phyloP scores from a whole-genome alignment of 2,329 filamentous ascomycete genomes.

The Corynespora cassiicola region DNA sequence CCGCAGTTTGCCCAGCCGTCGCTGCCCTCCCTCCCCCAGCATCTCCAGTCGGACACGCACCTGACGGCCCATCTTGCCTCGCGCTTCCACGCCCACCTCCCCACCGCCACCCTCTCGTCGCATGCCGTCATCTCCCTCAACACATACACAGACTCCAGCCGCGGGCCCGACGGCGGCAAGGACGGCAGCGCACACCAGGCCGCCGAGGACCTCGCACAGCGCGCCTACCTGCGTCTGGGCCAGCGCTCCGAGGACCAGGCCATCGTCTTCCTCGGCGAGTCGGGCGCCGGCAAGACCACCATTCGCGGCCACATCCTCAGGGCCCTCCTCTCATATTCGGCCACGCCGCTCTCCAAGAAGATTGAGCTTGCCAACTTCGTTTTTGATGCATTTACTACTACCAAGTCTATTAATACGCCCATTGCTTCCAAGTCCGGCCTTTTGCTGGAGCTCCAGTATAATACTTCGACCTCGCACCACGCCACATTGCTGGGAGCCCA shows the following conservation, averaged over 20 bases:
- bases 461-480: slow-evolving; percentile 82
- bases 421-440: slow-evolving; percentile 95
- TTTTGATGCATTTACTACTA: slow-evolving; percentile 95
- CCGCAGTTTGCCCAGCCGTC: slow-evolving; percentile 80
- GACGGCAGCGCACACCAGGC: slow-evolving; percentile 92
- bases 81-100: slow-evolving; percentile 89
- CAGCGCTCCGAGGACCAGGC: slow-evolving; percentile 93
- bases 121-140: slow-evolving; percentile 92
- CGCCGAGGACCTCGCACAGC: slow-evolving; percentile 87
- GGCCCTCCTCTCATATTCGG: slow-evolving; percentile 84
- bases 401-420: slow-evolving; percentile 93
- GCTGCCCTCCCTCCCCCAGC: slow-evolving; percentile 84
- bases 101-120: slow-evolving; percentile 87
- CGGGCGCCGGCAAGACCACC: slow-evolving; percentile 94
- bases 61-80: slow-evolving; percentile 82
- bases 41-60: slow-evolving; percentile 78
- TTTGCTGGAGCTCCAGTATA: slow-evolving; percentile 96
- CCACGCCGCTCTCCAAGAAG: slow-evolving; percentile 91
- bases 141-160: slow-evolving; percentile 88
- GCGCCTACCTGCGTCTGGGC: slow-evolving; percentile 84
- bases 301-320: slow-evolving; percentile 87
- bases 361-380: slow-evolving; percentile 92
- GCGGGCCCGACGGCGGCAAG: slow-evolving; percentile 87
- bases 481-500: slow-evolving; percentile 93
- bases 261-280: slow-evolving; percentile 94